Conservation (phyloP, 192 early-diverging fungal genomes). For the Dimargaris xerosporica region DNA sequence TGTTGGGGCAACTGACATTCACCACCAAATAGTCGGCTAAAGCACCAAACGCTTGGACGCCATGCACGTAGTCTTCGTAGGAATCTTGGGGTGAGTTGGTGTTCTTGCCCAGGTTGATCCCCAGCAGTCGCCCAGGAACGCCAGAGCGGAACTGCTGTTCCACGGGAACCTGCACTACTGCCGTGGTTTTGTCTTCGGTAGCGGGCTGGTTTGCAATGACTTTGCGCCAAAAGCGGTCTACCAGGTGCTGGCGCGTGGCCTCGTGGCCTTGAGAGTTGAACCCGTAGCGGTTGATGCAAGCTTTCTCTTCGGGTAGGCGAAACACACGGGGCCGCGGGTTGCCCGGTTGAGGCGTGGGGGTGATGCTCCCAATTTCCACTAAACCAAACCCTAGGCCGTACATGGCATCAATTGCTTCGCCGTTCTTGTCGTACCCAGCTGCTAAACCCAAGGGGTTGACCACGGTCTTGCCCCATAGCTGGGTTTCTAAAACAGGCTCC, state of each 20-base stretch:
- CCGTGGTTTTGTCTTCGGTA: slow-evolving; percentile 18
- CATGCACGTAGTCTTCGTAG: slow-evolving; percentile 66
- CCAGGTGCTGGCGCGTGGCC: slow-evolving; percentile 43
- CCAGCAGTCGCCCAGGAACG: slow-evolving; percentile 40
- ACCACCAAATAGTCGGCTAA: slow-evolving; percentile 82
- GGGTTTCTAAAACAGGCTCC: slow-evolving; percentile 32
- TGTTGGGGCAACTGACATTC: slow-evolving; percentile 82
- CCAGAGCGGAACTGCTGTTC: slow-evolving; percentile 38
- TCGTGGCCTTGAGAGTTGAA: slow-evolving; percentile 72
- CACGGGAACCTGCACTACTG: no score
- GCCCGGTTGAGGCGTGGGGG: slow-evolving; percentile 70
- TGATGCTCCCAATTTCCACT: slow-evolving; percentile 84
- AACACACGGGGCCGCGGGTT: slow-evolving; percentile 80
- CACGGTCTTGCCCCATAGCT: slow-evolving; percentile 55
- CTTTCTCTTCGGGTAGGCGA: slow-evolving; percentile 49
- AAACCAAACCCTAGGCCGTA: slow-evolving; percentile 73
- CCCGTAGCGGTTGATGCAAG: slow-evolving; percentile 82
- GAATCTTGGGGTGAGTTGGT: slow-evolving; percentile 52
- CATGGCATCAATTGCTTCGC: slow-evolving; percentile 68
- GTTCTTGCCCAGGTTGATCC: slow-evolving; percentile 83
- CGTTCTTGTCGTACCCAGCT: slow-evolving; percentile 88
- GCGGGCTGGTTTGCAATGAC: slow-evolving; percentile 34
- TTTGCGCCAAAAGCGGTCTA: slow-evolving; percentile 51
- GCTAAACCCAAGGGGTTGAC: slow-evolving; percentile 74
- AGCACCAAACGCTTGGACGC: slow-evolving; percentile 50